Evolutionary conservation across 805 yeast species (phyloP), one percentile per base, ranked within the genome.

Genomic region (Candida quercuum): DNA sequence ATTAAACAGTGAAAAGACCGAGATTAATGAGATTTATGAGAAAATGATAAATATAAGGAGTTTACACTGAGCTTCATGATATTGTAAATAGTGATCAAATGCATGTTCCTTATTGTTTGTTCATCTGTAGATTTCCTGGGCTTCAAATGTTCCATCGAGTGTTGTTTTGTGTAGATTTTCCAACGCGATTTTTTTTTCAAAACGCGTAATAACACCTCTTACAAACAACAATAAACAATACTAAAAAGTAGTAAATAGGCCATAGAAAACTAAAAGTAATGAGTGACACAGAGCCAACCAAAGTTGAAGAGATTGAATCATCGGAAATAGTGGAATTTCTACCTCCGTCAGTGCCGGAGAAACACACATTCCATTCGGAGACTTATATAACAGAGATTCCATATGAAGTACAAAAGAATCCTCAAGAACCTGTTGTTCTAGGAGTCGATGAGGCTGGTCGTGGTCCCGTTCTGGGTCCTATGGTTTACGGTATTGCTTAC

Each of bases 391-490:
- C 85, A 0, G 63, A 59, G 0, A 60, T 80, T 2, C 88, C 88
- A 1, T 35, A 31, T 3, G 42, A 32, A 8, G 54, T 76, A 15
- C 24, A 38, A 11, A 52, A 52, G 3, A 41, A 63, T 28, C 62
- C 66, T 2, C 40, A 47, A 2, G 64, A 59, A 11, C 66, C 71
- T 0, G 71, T 80, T 2, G 59, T 67, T 4, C 60, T 93, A 10
- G 99, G 99, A 1, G 95, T 93, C 1, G 99, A 93, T 59, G 99
- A 93, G 57, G 99, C 99, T 0, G 99, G 99, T 1, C 71, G 99
- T 47, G 99, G 99, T 0, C 99, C 99, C 0, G 97, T 94, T 0
- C 52, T 94, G 28, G 99, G 99, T 0, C 95, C 98, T 0, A 93
- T 93, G 99, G 99, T 93, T 2, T 93, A 93, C 54, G 95, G 95